phyloP scores from a whole-genome alignment of 2,329 filamentous ascomycete genomes.

The Paraphoma sp. region DNA sequence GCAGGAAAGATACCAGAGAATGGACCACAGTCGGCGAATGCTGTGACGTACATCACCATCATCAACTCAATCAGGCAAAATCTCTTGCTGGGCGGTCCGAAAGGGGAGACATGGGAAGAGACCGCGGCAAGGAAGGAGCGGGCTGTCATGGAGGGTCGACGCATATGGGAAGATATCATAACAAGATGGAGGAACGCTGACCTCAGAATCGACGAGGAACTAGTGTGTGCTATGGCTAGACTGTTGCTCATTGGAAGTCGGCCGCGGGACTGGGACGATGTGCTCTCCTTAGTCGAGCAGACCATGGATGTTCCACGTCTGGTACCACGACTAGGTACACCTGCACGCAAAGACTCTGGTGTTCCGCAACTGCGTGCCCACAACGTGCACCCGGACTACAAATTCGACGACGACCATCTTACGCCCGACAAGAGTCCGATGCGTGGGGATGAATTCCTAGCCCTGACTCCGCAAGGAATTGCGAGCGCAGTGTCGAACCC shows the following conservation, averaged over 20 bases:
- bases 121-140: slow-evolving; percentile 42
- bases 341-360: slow-evolving; percentile 32
- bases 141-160: slow-evolving; percentile 70
- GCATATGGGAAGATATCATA: slow-evolving; percentile 82
- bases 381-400: slow-evolving; percentile 32
- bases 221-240: slow-evolving; percentile 82
- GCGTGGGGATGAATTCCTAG: slow-evolving; percentile 43
- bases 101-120: slow-evolving; percentile 36
- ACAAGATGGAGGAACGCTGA: slow-evolving; percentile 75
- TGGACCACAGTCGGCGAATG: slow-evolving; percentile 69
- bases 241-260: slow-evolving; percentile 71
- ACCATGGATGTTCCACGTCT: slow-evolving; percentile 76
- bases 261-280: slow-evolving; percentile 69
- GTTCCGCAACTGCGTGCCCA: slow-evolving; percentile 46
- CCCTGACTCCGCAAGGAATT: slow-evolving; percentile 23
- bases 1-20: slow-evolving; percentile 72
- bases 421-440: slow-evolving; percentile 20
- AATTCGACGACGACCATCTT: slow-evolving; percentile 38
- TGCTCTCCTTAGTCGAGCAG: slow-evolving; percentile 79
- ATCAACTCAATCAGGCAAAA: slow-evolving; percentile 71
- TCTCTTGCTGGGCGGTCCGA: slow-evolving; percentile 32
- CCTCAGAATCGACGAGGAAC: slow-evolving; percentile 75
- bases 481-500: slow-evolving; percentile 35
- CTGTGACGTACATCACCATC: slow-evolving; percentile 80
- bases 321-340: slow-evolving; percentile 46